Evolutionary conservation across 495 filamentous ascomycete genomes (phyloP).

Genomic region (Staphylotrichum longicolle): DNA sequence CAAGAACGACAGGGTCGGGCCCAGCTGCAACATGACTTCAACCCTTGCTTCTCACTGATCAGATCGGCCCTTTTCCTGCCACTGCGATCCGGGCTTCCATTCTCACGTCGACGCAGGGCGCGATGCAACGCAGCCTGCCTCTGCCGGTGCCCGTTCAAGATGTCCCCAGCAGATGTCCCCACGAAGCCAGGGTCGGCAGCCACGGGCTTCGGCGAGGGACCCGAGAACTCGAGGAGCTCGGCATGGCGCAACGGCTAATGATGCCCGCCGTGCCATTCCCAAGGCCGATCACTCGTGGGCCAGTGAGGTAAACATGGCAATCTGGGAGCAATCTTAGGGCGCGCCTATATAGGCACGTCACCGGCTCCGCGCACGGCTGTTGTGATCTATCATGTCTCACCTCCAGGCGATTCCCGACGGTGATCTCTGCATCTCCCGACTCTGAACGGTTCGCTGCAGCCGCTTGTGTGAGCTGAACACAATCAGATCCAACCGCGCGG

Average conservation of each 20-base stretch:
- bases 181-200: not conserved
- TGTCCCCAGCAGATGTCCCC: not conserved
- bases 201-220: not conserved
- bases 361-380: not conserved
- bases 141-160: not conserved
- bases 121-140: conserved; percentile 10
- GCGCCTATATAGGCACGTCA: conserved; percentile 5
- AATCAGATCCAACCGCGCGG: not conserved
- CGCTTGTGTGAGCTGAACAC: conserved; percentile 9
- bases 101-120: not conserved
- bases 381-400: conserved; percentile 5
- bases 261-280: not conserved
- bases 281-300: not conserved
- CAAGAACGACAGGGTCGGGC: not conserved
- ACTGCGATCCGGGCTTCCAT: not conserved
- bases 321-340: not conserved
- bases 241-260: not conserved
- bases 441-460: not conserved
- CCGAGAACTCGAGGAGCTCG: not conserved
- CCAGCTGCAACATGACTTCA: conserved; percentile 12
- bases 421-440: not conserved
- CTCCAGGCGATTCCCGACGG: not conserved
- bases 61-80: conserved; percentile 23
- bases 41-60: not conserved
- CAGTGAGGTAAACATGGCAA: not conserved